phyloP scores from a whole-genome alignment of 148 eudicot genomes.

The Nepenthes mirabilis region DNA sequence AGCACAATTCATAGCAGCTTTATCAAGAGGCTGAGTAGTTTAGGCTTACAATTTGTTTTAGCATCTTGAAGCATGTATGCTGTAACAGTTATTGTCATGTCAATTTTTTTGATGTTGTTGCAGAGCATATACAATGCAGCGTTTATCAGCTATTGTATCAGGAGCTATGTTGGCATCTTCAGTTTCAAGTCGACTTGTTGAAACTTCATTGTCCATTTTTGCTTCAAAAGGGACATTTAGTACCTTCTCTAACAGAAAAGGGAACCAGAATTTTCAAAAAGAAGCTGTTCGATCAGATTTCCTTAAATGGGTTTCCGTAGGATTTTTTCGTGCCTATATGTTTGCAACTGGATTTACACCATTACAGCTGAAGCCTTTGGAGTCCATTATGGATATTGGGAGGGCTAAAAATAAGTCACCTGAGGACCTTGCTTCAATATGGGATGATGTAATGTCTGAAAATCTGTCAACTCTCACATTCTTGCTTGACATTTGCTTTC shows the following conservation, averaged over 20 bases:
- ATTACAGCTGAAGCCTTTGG: conserved; percentile 62
- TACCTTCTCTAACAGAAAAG: conserved; percentile 10
- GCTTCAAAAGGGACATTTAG: conserved; percentile 11
- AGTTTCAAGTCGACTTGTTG: conserved; percentile 10
- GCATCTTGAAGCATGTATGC: no score
- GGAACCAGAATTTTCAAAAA: conserved; percentile 2
- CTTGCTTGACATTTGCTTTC: not conserved
- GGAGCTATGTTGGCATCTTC: conserved; percentile 25
- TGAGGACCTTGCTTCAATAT: conserved; percentile 66
- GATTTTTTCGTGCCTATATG: conserved; percentile 44
- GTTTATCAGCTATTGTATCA: conserved; percentile 20
- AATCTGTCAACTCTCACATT: conserved; percentile 1
- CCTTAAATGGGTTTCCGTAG: conserved; percentile 47
- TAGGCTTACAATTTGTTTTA: no score
- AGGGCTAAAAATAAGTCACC: conserved; percentile 56
- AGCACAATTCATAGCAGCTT: no score
- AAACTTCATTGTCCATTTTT: conserved; percentile 9
- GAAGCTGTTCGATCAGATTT: conserved; percentile 29
- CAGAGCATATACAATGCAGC: conserved; percentile 35
- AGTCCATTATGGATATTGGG: conserved; percentile 56
- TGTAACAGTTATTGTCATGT: no score
- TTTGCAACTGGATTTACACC: conserved; percentile 87
- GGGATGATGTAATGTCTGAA: conserved; percentile 71
- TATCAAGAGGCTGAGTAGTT: no score
- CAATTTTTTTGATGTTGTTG: not conserved